phyloP scores from a whole-genome alignment of 108 stramenopile genomes.

The Nannochloropsis gaditana region DNA sequence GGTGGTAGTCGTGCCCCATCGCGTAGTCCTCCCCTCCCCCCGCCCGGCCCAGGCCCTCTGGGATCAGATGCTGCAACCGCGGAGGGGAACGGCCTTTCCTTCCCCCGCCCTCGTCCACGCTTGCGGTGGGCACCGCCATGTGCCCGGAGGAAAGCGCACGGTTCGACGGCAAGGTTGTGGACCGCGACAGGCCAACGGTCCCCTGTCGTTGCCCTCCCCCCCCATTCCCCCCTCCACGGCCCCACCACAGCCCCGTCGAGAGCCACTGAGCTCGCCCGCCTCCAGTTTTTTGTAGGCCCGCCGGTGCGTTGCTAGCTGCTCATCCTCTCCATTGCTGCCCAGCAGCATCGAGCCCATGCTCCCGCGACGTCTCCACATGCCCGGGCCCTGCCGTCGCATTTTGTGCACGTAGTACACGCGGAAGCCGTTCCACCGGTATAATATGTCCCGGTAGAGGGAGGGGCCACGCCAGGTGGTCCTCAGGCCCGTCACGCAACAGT shows the following conservation, averaged over 20 bases:
- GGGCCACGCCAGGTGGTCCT: background rate
- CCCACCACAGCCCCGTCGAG: background rate
- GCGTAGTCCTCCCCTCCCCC: background rate
- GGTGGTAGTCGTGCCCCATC: background rate
- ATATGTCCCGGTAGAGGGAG: background rate
- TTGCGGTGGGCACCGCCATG: background rate
- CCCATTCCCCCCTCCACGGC: background rate
- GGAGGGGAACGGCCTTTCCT: background rate
- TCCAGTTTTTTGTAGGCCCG: background rate
- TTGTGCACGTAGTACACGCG: background rate
- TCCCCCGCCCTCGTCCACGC: background rate
- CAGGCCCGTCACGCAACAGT: slow-evolving; percentile 2
- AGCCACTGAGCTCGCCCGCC: background rate
- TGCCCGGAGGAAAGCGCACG: background rate
- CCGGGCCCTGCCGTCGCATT: background rate
- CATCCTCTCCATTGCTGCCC: background rate
- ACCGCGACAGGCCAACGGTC: too few species aligned
- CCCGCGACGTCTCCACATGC: background rate
- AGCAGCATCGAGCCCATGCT: too few species aligned
- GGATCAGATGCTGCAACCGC: too few species aligned
- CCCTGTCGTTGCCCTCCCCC: too few species aligned
- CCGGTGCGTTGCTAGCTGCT: background rate
- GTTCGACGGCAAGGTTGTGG: too few species aligned
- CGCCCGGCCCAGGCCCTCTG: background rate
- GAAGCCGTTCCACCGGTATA: background rate